Evolutionary conservation across 2,329 filamentous ascomycete species (phyloP), one percentile per base, ranked within the genome.

Genomic region (Dissoconium aciculare): DNA sequence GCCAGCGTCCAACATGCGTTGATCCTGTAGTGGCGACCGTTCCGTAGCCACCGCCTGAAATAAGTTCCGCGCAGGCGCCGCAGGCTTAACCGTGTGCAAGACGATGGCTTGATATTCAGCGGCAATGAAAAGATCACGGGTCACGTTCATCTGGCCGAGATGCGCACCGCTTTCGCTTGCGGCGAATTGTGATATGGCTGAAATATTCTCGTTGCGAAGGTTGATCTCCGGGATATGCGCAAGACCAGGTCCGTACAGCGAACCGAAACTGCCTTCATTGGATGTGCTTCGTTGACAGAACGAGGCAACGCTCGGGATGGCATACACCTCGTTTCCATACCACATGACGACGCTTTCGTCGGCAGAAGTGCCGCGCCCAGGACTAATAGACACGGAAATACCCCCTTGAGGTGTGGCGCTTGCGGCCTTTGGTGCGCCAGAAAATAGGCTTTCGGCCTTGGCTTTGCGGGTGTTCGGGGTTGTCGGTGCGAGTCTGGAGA

Each of bases 381-480:
- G 47, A 16, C 40, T 41, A 4, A 51, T 37, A 4, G 50, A 47
- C 4, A 64, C 51, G 1, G 56, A 57, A 9, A 66, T 49, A 17
- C 61, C 61, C 2, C 63, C 63, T 9, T 47, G 49, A 2, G 51
- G 28, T 4, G 51, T 47, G 17, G 44, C 45, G 4, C 49, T 40
- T 10, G 44, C 38, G 5, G 40, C 43, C 10, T 52, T 49, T 6
- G 54, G 41, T 17, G 52, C 49, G n/a, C 56, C 56, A 15, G 55
- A 52, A 39, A 65, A 65, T 3, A 66, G 46, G 9, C 45, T 44
- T 26, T 63, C 58, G 32, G 63, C 51, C 37, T 57, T 60, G 27
- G 53, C 53, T 27, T 57, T 57, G 9, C 62, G 55, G 5, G 62
- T 67, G 37, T 64, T 64, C 4, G 63, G 63, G 5, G 63, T 67